Conservation (phyloP, 805 yeast genomes). For the Metschnikowia matae region DNA sequence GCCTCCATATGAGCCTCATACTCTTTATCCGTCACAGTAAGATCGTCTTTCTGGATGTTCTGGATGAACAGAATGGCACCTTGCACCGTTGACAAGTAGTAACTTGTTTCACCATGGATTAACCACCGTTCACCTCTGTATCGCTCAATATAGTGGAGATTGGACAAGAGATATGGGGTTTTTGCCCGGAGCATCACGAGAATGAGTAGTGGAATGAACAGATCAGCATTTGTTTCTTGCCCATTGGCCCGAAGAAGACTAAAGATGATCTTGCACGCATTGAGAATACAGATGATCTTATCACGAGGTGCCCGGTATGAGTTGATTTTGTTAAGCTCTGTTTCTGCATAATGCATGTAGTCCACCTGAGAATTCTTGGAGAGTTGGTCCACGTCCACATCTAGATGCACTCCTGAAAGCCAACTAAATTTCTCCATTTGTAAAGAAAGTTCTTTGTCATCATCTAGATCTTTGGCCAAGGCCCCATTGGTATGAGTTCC, state of each 20-base stretch:
- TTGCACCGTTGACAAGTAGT: slow-evolving; percentile 84
- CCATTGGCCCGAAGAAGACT: slow-evolving; percentile 74
- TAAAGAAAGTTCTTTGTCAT: slow-evolving; percentile 50
- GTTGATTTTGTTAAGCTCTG: slow-evolving; percentile 74
- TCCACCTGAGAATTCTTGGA: slow-evolving; percentile 26
- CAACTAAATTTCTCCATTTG: slow-evolving; percentile 65
- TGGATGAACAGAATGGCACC: slow-evolving; percentile 83
- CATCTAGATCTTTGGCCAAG: slow-evolving; percentile 48
- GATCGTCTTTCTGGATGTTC: slow-evolving; percentile 49
- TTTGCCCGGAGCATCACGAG: slow-evolving; percentile 70
- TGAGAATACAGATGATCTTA: slow-evolving; percentile 84
- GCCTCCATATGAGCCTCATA: slow-evolving; percentile 53
- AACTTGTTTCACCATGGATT: slow-evolving; percentile 79
- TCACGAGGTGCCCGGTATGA: slow-evolving; percentile 91
- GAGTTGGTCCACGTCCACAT: slow-evolving; percentile 49
- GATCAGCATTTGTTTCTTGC: slow-evolving; percentile 80
- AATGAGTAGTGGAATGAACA: slow-evolving; percentile 85
- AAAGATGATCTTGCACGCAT: slow-evolving; percentile 89
- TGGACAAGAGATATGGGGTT: slow-evolving; percentile 64
- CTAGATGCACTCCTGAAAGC: slow-evolving; percentile 73
- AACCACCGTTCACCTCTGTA: slow-evolving; percentile 73
- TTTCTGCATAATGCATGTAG: slow-evolving; percentile 60
- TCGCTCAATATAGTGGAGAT: slow-evolving; percentile 78
- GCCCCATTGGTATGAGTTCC: slow-evolving; percentile 38
- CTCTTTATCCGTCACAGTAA: slow-evolving; percentile 61